Base-by-base conservation (phyloP, 495 filamentous ascomycete species). In the Cryomyces minteri region DNA sequence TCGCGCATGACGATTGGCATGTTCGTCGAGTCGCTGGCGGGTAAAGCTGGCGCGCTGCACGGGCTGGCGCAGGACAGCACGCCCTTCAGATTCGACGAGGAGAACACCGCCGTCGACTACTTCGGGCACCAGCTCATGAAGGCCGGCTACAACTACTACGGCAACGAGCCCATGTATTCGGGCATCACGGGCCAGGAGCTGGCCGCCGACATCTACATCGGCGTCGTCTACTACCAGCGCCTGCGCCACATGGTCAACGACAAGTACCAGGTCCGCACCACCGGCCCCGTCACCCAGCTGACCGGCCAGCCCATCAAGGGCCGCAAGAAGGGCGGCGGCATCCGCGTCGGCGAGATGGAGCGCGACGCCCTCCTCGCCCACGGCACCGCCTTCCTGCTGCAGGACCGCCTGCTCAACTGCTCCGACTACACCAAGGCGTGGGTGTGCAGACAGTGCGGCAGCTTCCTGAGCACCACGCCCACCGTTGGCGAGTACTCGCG, bases 1-100 rank as follows among this genome's bases (percentile, higher is more conserved):
- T 96, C 90, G 46, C 88, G 90, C 63, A 98, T 98, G 90, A 98
- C 90, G 28, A 98, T 98, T 60, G 90, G 90, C 60, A 95, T 96
- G 81, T 95, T 98, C 67, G 79, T 98, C 53, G 90, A 98, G 65
- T 94, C 88, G 5, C 73, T 98, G 49, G 90, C 90, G 25, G 90
- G 90, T 32, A 98, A 98, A 66, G 73, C 88, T 12, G 90, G 90
- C 8, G 82, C 90, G 31, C 73, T 98, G 43, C 90, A 98, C 58
- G 90, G 90, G 34, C 72, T 94, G 31, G 80, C 90, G 8, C 90
- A 96, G 65, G 90, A 98, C 58, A 85, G 74, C 37, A 94, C 88
- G 4, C 90, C 90, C 8, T 98, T 93, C 74, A 74, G 77, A 46
- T 98, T 96, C 60, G 81, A 84, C 56, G 88, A 95, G 60, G 73